Conservation (phyloP, 371 early-diverging fungal species). For the Mucor irregularis region DNA sequence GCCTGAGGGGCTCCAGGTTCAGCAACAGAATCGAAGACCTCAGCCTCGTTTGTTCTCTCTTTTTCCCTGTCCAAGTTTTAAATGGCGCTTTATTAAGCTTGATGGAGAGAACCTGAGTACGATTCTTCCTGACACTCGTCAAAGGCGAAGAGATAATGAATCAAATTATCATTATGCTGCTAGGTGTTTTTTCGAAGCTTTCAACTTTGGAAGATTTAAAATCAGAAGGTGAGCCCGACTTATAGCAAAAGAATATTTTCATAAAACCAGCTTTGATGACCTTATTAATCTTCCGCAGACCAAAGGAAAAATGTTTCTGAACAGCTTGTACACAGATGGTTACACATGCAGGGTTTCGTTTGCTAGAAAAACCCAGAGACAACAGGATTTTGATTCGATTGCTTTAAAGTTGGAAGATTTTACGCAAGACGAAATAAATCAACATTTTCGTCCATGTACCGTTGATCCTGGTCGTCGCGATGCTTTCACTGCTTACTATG, state of each 20-base stretch:
- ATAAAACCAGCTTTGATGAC: not conserved
- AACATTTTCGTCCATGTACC: slow-evolving; percentile 7
- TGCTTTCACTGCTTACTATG: slow-evolving; percentile 1
- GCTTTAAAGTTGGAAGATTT: not conserved
- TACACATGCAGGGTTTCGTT: not conserved
- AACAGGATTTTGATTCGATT: too few species aligned
- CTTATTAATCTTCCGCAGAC: not conserved
- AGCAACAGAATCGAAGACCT: not conserved
- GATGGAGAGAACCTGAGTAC: not conserved
- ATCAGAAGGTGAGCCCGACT: not conserved
- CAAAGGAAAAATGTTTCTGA: not conserved
- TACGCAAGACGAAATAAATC: not conserved
- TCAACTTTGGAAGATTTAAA: not conserved
- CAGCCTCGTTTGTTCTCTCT: not conserved
- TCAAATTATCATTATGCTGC: not conserved
- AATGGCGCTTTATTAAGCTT: not conserved
- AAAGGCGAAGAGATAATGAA: not conserved
- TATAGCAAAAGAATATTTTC: not conserved
- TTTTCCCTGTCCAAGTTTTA: not conserved
- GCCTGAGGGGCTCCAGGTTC: not conserved
- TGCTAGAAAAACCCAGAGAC: not conserved
- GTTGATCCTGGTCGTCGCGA: not conserved
- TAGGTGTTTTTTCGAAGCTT: not conserved
- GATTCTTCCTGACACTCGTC: not conserved
- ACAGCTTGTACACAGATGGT: not conserved